phyloP scores from a whole-genome alignment of 116 monocot species.

The Dioscorea cayenensis region DNA sequence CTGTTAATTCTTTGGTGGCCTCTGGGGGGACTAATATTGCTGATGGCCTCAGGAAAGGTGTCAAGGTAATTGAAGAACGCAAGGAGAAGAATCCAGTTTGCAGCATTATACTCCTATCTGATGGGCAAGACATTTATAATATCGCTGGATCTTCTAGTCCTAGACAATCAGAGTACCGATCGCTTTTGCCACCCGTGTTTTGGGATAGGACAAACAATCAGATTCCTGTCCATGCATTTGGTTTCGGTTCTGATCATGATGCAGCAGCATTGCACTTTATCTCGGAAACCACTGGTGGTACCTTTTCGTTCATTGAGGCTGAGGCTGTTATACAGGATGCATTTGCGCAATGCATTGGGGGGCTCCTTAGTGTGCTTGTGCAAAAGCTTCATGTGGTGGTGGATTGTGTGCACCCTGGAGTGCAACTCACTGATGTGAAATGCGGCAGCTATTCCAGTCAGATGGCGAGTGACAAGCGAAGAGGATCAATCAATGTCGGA shows the following conservation, averaged over 20 bases:
- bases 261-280: slow-evolving; percentile 50
- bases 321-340: slow-evolving; percentile 66
- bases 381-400: slow-evolving; percentile 39
- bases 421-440: slow-evolving; percentile 27
- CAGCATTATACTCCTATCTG: slow-evolving; percentile 70
- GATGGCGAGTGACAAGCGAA: slow-evolving; percentile 19
- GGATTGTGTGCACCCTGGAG: slow-evolving; percentile 27
- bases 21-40: slow-evolving; percentile 73
- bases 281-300: slow-evolving; percentile 59
- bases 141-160: neutral
- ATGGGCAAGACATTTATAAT: slow-evolving; percentile 66
- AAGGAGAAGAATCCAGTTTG: slow-evolving; percentile 52
- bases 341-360: slow-evolving; percentile 77
- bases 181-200: slow-evolving; percentile 40
- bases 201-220: slow-evolving; percentile 1
- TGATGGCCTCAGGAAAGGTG: slow-evolving; percentile 57
- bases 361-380: slow-evolving; percentile 69
- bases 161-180: slow-evolving; percentile 22
- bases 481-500: slow-evolving; percentile 41
- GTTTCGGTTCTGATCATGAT: slow-evolving; percentile 77
- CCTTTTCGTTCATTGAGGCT: slow-evolving; percentile 74
- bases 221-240: slow-evolving; percentile 60
- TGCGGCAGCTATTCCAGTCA: slow-evolving; percentile 51
- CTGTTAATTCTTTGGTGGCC: slow-evolving; percentile 49
- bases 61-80: slow-evolving; percentile 51